These are phyloP conservation scores for Penicillium rolfsii DNA, from an alignment of 2,329 filamentous ascomycete genomes.

Conservation along the genomic window DNA sequence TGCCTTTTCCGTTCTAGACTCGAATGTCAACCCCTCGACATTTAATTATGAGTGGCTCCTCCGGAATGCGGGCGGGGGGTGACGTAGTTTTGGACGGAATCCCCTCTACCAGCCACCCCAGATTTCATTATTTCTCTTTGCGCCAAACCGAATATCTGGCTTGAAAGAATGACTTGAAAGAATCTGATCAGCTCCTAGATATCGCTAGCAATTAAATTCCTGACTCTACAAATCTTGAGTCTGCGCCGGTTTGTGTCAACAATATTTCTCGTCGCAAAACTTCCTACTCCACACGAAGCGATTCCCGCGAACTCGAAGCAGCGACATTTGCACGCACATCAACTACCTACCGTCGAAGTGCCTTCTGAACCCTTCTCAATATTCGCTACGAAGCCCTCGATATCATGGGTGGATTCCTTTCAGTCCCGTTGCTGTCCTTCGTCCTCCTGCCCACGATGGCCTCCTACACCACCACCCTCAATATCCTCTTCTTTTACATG, in stretches of 20 bases:
- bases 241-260: neutral
- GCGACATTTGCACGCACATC: neutral
- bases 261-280: neutral
- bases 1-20: neutral
- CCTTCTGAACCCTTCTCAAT: neutral
- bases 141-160: slow-evolving; percentile 1
- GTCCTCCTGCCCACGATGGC: slow-evolving; percentile 48
- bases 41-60: slow-evolving; percentile 1
- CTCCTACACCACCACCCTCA: slow-evolving; percentile 77
- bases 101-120: slow-evolving; percentile 20
- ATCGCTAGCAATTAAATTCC: neutral
- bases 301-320: neutral
- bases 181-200: neutral
- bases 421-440: slow-evolving; percentile 35
- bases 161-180: slow-evolving; percentile 3
- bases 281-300: neutral
- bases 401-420: slow-evolving; percentile 58
- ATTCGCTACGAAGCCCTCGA: neutral
- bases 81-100: slow-evolving; percentile 25
- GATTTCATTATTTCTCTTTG: slow-evolving; percentile 12
- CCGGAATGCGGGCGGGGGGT: slow-evolving; percentile 22
- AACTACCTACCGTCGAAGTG: too few species aligned
- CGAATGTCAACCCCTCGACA: neutral
- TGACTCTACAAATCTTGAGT: neutral
- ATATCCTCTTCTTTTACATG: slow-evolving; percentile 86